Evolutionary conservation across 495 filamentous ascomycete genomes (phyloP).

Genomic region (Neurospora sp.): DNA sequence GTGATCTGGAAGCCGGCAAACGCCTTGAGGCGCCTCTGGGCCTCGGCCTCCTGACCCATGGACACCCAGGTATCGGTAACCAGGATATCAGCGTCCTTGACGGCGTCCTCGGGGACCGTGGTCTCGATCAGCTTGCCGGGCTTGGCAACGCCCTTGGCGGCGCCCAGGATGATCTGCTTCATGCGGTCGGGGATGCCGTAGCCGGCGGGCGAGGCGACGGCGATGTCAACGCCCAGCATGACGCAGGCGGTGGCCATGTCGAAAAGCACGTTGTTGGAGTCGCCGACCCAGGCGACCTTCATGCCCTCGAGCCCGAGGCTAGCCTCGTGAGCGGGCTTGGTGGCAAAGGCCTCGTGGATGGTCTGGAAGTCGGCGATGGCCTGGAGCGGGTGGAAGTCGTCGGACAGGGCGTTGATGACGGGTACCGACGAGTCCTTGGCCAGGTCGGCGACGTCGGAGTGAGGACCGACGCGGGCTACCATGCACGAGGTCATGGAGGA

Average conservation of each 20-base stretch:
- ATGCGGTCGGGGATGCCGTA: conserved; percentile 70
- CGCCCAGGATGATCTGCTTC: conserved; percentile 53
- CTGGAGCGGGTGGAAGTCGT: conserved; percentile 85
- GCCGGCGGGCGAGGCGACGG: conserved; percentile 74
- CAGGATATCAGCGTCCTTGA: conserved; percentile 79
- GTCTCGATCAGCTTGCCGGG: conserved; percentile 66
- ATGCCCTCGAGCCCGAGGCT: conserved; percentile 66
- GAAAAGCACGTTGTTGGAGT: conserved; percentile 94
- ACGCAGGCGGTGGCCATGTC: conserved; percentile 77
- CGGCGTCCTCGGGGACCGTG: conserved; percentile 72
- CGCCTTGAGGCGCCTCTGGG: conserved; percentile 59
- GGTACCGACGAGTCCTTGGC: conserved; percentile 76
- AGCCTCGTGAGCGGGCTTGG: conserved; percentile 20
- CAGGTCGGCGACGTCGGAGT: conserved; percentile 69
- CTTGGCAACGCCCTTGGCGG: conserved; percentile 42
- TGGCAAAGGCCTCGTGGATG: conserved; percentile 63
- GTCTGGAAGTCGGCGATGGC: conserved; percentile 89
- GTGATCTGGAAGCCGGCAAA: conserved; percentile 91
- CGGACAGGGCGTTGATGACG: conserved; percentile 88
- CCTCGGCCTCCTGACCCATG: conserved; percentile 91
- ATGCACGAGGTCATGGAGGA: conserved; percentile 88
- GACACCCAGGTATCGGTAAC: conserved; percentile 97
- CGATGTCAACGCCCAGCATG: conserved; percentile 77
- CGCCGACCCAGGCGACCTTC: conserved; percentile 92
- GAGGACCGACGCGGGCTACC: conserved; percentile 77